A percentile compares a stretch with the other conserved stretches of the same genome.
phyloP scores from a whole-genome alignment of 176 grass and related monocot species.

The Paspalum notatum region DNA sequence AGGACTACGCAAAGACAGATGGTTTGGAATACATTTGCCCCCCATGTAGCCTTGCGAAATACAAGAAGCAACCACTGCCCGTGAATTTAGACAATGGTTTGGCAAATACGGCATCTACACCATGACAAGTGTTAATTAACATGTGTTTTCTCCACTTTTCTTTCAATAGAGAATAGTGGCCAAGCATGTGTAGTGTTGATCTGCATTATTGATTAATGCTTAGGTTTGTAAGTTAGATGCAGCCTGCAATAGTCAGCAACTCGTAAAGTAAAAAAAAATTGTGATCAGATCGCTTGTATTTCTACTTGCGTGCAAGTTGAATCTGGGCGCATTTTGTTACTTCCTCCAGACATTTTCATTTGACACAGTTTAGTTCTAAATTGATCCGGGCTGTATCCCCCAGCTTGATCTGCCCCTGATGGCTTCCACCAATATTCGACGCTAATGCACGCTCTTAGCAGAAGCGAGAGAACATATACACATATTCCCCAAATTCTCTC shows the following conservation, averaged over 20 bases:
- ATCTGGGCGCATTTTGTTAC: too few species aligned
- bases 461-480: too few species aligned
- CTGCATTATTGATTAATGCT: slow-evolving; percentile 22
- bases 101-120: slow-evolving; percentile 13
- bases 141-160: slow-evolving; percentile 17
- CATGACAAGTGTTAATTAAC: slow-evolving; percentile 41
- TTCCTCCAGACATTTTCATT: too few species aligned
- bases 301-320: background rate
- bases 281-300: background rate
- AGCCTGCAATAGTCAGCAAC: background rate
- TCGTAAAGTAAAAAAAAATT: slow-evolving; percentile 11
- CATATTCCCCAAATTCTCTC: too few species aligned
- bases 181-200: background rate
- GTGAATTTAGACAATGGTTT: slow-evolving; percentile 45
- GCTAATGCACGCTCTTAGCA: too few species aligned
- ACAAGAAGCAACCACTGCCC: slow-evolving; percentile 27
- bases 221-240: background rate
- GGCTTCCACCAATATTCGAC: too few species aligned
- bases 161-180: background rate
- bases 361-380: too few species aligned
- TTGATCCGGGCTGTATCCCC: too few species aligned
- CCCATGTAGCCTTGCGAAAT: slow-evolving; percentile 53
- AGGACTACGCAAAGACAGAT: slow-evolving; percentile 81
- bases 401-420: too few species aligned
- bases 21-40: slow-evolving; percentile 74